Percentiles rank a stretch among this genome's conserved stretches.
These are phyloP conservation scores for Cryptosporidium meleagridis DNA, from an alignment of 169 alveolate genomes.

Conservation along the genomic window DNA sequence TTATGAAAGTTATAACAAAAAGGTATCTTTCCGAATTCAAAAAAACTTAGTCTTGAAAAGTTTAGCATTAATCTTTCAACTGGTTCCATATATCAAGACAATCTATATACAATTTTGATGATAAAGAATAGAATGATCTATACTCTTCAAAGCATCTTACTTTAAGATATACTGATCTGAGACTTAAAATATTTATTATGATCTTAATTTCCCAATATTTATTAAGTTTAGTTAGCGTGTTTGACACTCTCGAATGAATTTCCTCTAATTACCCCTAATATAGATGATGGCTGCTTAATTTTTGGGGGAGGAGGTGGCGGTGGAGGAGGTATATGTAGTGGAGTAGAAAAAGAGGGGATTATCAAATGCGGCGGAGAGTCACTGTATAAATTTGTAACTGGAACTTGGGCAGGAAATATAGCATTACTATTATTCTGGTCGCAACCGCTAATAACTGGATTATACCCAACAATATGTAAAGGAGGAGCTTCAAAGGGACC, in stretches of 20 bases:
- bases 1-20: neutral
- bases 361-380: conserved; percentile 3
- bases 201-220: neutral
- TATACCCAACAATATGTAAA: neutral
- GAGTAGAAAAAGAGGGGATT: neutral
- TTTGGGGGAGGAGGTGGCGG: conserved; percentile 53
- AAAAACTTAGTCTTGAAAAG: neutral
- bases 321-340: conserved; percentile 28
- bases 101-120: neutral
- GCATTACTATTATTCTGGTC: neutral
- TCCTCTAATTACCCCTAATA: neutral
- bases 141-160: neutral
- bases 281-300: neutral
- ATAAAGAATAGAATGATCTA: neutral
- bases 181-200: neutral
- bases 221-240: neutral
- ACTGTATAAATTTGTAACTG: neutral
- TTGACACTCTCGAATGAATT: neutral
- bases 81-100: neutral
- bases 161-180: neutral
- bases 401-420: conserved; percentile 5
- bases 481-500: neutral
- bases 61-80: neutral
- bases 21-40: neutral
- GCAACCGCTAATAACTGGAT: neutral